phyloP scores from a whole-genome alignment of 192 early-diverging fungal species.

The Paraglomus brasilianum region DNA sequence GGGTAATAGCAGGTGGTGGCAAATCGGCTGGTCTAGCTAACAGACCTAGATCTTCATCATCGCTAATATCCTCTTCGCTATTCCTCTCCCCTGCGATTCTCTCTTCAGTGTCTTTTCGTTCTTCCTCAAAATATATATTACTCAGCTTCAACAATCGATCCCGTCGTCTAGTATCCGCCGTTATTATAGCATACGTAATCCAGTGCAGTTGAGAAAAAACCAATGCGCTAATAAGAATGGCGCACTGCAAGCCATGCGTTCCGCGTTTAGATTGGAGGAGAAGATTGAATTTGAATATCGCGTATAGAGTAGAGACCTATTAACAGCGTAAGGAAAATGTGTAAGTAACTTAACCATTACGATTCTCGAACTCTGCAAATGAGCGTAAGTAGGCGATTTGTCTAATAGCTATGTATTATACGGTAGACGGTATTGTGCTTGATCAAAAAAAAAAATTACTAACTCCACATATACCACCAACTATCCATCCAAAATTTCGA shows the following conservation, averaged over 20 bases:
- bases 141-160: not conserved
- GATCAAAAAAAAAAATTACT: too few species aligned
- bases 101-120: too few species aligned
- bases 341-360: not conserved
- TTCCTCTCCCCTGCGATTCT: too few species aligned
- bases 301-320: constrained; percentile 2
- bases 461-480: constrained; percentile 17
- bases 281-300: constrained; percentile 5
- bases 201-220: constrained; percentile 1
- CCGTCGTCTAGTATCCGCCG: not conserved
- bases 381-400: too few species aligned
- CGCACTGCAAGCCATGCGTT: not conserved
- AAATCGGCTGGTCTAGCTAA: too few species aligned
- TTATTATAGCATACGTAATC: constrained; percentile 6
- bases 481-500: constrained; percentile 15
- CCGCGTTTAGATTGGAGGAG: constrained; percentile 4
- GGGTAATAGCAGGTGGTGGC: too few species aligned
- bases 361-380: too few species aligned
- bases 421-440: too few species aligned
- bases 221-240: not conserved
- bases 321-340: not conserved
- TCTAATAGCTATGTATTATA: too few species aligned
- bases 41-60: too few species aligned
- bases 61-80: too few species aligned
- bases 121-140: constrained; percentile 19